Percentiles rank a stretch among this genome's conserved stretches.
phyloP scores from a whole-genome alignment of 2,329 filamentous ascomycete species.

The Acrocalymma vagum region DNA sequence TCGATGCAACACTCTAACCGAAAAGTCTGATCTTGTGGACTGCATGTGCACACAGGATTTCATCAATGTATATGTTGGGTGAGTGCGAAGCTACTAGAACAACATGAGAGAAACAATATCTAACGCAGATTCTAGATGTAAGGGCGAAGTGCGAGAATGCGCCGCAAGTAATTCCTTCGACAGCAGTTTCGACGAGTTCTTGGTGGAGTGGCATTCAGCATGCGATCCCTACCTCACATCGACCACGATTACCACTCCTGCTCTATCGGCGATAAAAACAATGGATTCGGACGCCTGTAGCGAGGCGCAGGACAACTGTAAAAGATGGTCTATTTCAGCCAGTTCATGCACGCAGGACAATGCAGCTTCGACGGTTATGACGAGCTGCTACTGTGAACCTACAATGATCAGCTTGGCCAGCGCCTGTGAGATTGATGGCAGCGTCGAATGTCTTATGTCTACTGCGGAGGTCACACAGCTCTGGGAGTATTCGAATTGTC shows the following conservation, averaged over 20 bases:
- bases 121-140: not conserved
- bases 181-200: not conserved
- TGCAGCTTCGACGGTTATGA: not conserved
- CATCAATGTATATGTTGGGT: constrained; percentile 1
- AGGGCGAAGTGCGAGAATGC: constrained; percentile 1
- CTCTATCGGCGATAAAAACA: not conserved
- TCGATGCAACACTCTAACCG: constrained; percentile 1
- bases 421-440: not conserved
- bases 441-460: not conserved
- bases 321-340: not conserved
- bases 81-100: not conserved
- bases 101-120: not conserved
- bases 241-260: not conserved
- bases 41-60: constrained; percentile 2
- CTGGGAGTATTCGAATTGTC: constrained; percentile 1
- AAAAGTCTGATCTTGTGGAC: not conserved
- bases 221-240: constrained; percentile 1
- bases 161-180: not conserved
- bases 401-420: not conserved
- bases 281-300: not conserved
- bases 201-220: not conserved
- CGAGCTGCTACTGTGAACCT: not conserved
- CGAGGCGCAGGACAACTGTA: not conserved
- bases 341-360: not conserved
- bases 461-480: not conserved